Evolutionary conservation across 1,139 yeast genomes (phyloP), one percentile per base, ranked within the genome.

Genomic region (Kodamaea ohmeri): DNA sequence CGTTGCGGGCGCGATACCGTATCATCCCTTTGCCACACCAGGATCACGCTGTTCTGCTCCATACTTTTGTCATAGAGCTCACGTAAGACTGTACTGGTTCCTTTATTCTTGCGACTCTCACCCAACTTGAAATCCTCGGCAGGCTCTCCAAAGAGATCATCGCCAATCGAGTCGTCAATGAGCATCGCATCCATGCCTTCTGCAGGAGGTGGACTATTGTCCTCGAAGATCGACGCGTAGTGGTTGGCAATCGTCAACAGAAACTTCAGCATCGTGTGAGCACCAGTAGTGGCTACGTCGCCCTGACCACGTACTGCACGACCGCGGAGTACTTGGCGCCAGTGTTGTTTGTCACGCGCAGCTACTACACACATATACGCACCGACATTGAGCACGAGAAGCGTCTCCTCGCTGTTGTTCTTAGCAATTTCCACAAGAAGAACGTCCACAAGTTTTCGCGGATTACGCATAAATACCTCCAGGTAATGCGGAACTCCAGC

Each of bases 351-450:
- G 28, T 56, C 61, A 2, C 45, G 46, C 6, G 47, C 50, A 13
- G 47, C 46, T 24, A 49, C 46, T 5, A 58, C 36, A 11, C 57
- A 41, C 11, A 62, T 36, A 32, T 49, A 64, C 2, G 58, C 41
- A 6, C 60, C 46, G 19, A 63, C 44, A 40, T 62, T 64, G 11
- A 65, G 53, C 17, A 59, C 49, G 12, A 60, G 43, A 35, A 62
- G 60, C 5, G 54, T 44, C 28, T 58, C 59, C 38, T 67, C 72
- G 22, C 53, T 54, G 36, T 50, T 56, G 13, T 51, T 45, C 37
- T 50, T 52, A 7, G 29, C 36, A 17, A 38, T 34, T 14, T 40
- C 37, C 19, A 24, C 35, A 26, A 42, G 17, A 5, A 38, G 25
- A 9, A 34, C 6, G 4, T 29, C 38, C 14, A 36, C 28, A 22